Percentiles rank a stretch among this genome's conserved stretches.
These are phyloP conservation scores for Colletotrichum godetiae DNA, from an alignment of 2,329 filamentous ascomycete genomes.

Conservation along the genomic window DNA sequence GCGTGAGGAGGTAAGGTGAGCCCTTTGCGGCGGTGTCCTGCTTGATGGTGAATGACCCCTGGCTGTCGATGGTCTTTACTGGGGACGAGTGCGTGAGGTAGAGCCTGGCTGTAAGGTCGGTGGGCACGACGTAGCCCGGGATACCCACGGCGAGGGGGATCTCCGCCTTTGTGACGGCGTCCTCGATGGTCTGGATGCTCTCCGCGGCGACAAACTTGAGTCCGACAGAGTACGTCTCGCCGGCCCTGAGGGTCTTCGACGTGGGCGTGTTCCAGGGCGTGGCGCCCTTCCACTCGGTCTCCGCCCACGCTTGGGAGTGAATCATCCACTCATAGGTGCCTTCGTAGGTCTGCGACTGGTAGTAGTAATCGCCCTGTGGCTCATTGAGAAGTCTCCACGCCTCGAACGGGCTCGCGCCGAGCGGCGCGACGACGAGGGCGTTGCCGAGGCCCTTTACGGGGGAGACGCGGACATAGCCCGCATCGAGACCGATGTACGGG, in stretches of 20 bases:
- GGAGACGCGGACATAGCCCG: constrained; percentile 65
- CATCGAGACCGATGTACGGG: constrained; percentile 70
- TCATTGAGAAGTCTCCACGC: constrained; percentile 66
- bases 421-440: constrained; percentile 65
- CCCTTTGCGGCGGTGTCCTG: constrained; percentile 24
- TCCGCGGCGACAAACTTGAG: constrained; percentile 61
- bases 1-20: constrained; percentile 53
- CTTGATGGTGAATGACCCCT: constrained; percentile 46
- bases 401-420: constrained; percentile 59
- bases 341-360: constrained; percentile 67
- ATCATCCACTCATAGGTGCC: constrained; percentile 72
- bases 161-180: constrained; percentile 53
- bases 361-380: constrained; percentile 50
- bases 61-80: constrained; percentile 52
- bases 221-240: constrained; percentile 59
- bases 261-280: constrained; percentile 67
- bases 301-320: constrained; percentile 63
- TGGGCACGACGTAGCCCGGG: constrained; percentile 65
- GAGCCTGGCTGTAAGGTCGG: constrained; percentile 57
- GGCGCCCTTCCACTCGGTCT: constrained; percentile 62
- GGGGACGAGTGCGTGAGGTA: constrained; percentile 54
- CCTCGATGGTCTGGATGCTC: constrained; percentile 57
- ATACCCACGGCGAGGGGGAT: constrained; percentile 63
- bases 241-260: constrained; percentile 55
- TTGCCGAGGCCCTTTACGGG: constrained; percentile 62